Evolutionary conservation across 2,329 filamentous ascomycete genomes (phyloP).

Genomic region (Lecanicillium sp.): DNA sequence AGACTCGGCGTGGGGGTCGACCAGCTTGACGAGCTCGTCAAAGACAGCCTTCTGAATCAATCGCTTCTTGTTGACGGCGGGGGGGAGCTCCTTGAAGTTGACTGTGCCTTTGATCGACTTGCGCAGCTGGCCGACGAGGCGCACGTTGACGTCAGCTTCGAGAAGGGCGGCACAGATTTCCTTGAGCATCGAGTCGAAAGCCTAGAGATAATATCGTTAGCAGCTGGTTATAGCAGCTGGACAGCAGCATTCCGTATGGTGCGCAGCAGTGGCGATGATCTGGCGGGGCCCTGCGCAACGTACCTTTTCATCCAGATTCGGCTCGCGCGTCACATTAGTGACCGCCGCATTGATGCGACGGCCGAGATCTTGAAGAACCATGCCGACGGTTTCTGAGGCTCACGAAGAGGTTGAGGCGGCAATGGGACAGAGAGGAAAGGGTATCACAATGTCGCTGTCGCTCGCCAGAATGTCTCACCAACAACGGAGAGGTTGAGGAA

Average conservation of each 20-base stretch:
- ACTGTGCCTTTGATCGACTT: slow-evolving; percentile 87
- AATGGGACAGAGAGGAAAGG: not conserved
- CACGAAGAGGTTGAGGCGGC: slow-evolving; percentile 4
- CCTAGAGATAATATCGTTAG: slow-evolving; percentile 37
- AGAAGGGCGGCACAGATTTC: slow-evolving; percentile 94
- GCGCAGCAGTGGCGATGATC: slow-evolving; percentile 4
- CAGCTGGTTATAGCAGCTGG: not conserved
- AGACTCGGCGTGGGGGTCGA: slow-evolving; percentile 88
- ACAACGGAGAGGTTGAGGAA: not conserved
- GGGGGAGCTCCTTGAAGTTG: slow-evolving; percentile 88
- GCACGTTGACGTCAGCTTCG: slow-evolving; percentile 95
- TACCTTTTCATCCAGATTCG: slow-evolving; percentile 94
- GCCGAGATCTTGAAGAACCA: slow-evolving; percentile 98
- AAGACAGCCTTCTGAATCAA: slow-evolving; percentile 97
- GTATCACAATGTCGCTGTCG: slow-evolving; percentile 6
- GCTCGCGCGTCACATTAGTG: slow-evolving; percentile 82
- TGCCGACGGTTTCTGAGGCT: slow-evolving; percentile 29
- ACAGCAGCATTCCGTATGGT: not conserved
- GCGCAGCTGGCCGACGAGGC: slow-evolving; percentile 80
- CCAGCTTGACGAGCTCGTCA: slow-evolving; percentile 89
- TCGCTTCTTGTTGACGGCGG: slow-evolving; percentile 95
- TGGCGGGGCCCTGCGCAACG: slow-evolving; percentile 11
- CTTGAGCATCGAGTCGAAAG: slow-evolving; percentile 96
- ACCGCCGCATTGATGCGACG: slow-evolving; percentile 97
- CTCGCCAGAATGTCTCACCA: slow-evolving; percentile 9